Base-by-base conservation (phyloP, 1,139 yeast species). In the Meyerozyma carpophila region DNA sequence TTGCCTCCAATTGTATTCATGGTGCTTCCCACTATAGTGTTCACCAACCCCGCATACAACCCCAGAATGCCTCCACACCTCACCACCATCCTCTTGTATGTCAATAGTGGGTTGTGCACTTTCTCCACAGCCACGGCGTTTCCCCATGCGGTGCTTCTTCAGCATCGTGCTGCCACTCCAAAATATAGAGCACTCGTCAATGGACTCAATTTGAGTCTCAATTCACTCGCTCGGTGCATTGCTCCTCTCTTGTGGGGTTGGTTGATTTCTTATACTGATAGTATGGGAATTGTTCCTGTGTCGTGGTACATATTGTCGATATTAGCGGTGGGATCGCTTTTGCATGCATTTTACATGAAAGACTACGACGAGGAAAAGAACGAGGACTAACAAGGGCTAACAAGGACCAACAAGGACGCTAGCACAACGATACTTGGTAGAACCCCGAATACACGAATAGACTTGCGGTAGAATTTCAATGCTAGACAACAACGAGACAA, bases 201-300 rank as follows among this genome's bases (percentile, higher is more conserved):
- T 55, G 79, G 80, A 13, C 60, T 72, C 10, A 67, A 79, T 2
- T 62, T 77, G 52, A 71, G 78, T 46, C 66, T 76, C 40, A 65
- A 75, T 18, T 73, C 86, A 1, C 61, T 75, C 36, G 82, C 85
- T 0, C 60, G 87, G 48, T 81, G 77, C 44, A 39, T 77, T 1
- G 86, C 82, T 3, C 88, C 88, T 0, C 58, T 80, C 14, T 36
- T 68, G 2, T 80, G 84, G 82, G 87, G 87, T 9, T 63, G 61
- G 42, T 52, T 81, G 37, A 79, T 81, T 74, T 66, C 82, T 2
- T 63, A 63, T 49, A 71, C 74, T 24, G 76, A 77, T 49, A 57
- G 55, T n/a, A 51, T 59, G 28, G 64, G 68, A 9, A 57, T 68
- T 37, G 79, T 73, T 0, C 76, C 78, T 61, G 47, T 78, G 6